A percentile compares a stretch with the other conserved stretches of the same genome.
Evolutionary conservation across 139 green algal species (phyloP).

Genomic region (Asterochloris erici): DNA sequence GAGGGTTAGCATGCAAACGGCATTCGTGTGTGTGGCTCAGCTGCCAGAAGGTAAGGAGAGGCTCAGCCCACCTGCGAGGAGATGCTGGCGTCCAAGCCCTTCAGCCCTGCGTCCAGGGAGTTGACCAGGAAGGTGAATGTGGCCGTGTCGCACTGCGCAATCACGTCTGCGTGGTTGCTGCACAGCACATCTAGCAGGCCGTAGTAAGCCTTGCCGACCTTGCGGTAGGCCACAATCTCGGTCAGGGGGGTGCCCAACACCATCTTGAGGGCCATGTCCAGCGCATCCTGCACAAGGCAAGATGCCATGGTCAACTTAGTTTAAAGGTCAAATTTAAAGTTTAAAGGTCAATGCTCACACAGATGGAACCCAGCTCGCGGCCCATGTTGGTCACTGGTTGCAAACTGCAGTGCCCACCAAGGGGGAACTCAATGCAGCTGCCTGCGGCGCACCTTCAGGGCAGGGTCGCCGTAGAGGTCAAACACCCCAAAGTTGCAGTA

Average conservation of each 20-base stretch:
- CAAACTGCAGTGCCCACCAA: neutral
- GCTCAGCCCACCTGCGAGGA: conserved; percentile 30
- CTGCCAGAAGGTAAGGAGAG: too few species aligned
- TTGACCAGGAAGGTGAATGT: conserved; percentile 88
- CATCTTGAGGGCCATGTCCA: conserved; percentile 87
- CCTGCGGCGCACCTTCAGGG: conserved; percentile 59
- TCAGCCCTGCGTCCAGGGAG: conserved; percentile 81
- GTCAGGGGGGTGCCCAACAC: conserved; percentile 61
- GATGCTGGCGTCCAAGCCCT: conserved; percentile 76
- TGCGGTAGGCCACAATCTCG: conserved; percentile 78
- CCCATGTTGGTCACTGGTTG: neutral
- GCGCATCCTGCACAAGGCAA: conserved; percentile 62
- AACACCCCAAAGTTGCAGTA: conserved; percentile 99
- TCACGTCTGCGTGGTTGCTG: conserved; percentile 49
- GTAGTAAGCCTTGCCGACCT: conserved; percentile 83
- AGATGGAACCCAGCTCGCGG: neutral
- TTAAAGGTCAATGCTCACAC: conserved; percentile 24
- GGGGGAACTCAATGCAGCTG: too few species aligned
- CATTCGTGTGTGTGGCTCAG: too few species aligned
- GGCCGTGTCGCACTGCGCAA: conserved; percentile 52
- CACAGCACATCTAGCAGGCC: conserved; percentile 88
- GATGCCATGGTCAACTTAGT: too few species aligned
- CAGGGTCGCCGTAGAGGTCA: conserved; percentile 94
- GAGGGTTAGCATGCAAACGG: too few species aligned
- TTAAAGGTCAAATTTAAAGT: conserved; percentile 1